Percentiles rank a stretch among this genome's conserved stretches.
phyloP scores from a whole-genome alignment of 1,284 basidiomycete species.

The Cutaneotrichosporon cavernicola region DNA sequence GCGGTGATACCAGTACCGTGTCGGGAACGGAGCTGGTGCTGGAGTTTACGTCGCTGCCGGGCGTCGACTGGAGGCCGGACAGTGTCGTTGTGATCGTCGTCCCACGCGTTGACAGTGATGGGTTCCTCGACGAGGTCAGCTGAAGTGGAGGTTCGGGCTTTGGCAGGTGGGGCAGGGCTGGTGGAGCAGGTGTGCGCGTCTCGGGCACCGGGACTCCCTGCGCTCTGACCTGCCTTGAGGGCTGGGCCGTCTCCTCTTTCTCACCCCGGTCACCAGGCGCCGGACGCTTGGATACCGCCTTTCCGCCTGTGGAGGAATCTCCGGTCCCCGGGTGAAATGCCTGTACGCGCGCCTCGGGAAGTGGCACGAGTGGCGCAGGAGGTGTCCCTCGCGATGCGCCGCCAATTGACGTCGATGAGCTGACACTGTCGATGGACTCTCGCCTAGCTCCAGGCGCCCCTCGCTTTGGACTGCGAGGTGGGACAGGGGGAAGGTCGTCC shows the following conservation, averaged over 20 bases:
- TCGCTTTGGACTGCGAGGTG: slow-evolving; percentile 1
- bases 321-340: background rate
- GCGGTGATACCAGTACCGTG: background rate
- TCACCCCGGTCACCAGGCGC: background rate
- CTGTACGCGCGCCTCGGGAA: background rate
- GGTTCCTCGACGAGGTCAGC: too few species aligned
- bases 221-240: background rate
- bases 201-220: background rate
- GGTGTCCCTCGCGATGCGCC: background rate
- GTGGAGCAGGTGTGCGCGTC: background rate
- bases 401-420: background rate
- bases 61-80: background rate
- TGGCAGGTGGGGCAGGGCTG: background rate
- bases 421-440: background rate
- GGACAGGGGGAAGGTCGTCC: background rate
- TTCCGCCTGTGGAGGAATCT: background rate
- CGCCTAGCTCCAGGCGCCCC: background rate
- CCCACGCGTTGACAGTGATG: background rate
- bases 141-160: background rate
- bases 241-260: background rate
- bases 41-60: slow-evolving; percentile 5
- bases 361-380: background rate
- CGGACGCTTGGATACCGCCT: background rate
- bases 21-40: slow-evolving; percentile 1
- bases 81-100: background rate